Evolutionary conservation across 2,329 filamentous ascomycete species (phyloP).

Genomic region (Hymenoscyphus linearis): DNA sequence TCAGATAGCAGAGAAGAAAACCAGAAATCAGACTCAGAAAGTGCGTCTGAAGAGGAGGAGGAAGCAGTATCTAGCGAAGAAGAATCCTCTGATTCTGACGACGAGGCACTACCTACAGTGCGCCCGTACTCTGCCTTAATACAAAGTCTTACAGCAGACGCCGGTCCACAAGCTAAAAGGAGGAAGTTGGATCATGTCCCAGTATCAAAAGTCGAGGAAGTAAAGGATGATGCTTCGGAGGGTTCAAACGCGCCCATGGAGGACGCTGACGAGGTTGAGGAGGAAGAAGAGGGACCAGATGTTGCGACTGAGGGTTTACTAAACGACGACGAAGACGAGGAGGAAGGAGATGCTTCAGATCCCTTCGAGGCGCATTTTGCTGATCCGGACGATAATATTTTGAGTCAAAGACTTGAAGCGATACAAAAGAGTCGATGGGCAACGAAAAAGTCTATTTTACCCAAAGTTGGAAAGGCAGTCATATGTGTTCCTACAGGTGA

Average conservation of each 20-base stretch:
- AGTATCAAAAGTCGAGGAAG: conserved; percentile 13
- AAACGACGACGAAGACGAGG: conserved; percentile 38
- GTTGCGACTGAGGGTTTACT: conserved; percentile 31
- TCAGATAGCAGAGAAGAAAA: conserved; percentile 19
- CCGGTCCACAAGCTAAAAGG: conserved; percentile 47
- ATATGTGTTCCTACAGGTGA: conserved; percentile 42
- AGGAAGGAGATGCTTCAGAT: conserved; percentile 53
- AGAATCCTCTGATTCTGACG: conserved; percentile 41
- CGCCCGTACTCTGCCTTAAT: conserved; percentile 54
- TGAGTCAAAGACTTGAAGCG: conserved; percentile 49
- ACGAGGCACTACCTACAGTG: conserved; percentile 34
- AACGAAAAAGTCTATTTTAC: conserved; percentile 37
- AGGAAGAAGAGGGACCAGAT: conserved; percentile 44
- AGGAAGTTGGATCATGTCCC: conserved; percentile 44
- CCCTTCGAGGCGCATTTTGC: conserved; percentile 81
- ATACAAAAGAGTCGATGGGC: conserved; percentile 48
- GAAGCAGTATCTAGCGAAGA: conserved; percentile 40
- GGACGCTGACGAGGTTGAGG: conserved; percentile 41
- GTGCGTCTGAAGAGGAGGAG: conserved; percentile 35
- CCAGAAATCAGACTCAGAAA: conserved; percentile 32
- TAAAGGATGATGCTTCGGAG: conserved; percentile 9
- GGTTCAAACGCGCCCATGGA: not conserved
- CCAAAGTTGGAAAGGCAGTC: conserved; percentile 45
- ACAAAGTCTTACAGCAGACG: conserved; percentile 48
- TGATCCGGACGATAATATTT: conserved; percentile 54